Conservation (phyloP, 2,329 filamentous ascomycete genomes). For the Emmonsiellopsis sp. region DNA sequence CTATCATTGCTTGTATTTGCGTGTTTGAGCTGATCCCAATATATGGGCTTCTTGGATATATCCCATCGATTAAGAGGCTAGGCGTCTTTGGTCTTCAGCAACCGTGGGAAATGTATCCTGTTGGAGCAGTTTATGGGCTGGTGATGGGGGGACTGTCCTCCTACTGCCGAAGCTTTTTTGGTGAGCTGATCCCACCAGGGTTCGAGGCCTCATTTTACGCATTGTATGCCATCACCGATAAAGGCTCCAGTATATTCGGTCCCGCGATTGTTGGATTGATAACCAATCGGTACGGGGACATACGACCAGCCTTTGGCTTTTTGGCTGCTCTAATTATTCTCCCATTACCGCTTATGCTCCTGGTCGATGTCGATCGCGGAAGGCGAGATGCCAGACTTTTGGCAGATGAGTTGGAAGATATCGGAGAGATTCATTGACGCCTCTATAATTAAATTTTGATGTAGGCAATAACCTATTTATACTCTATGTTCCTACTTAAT, state of each 20-base stretch:
- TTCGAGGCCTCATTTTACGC: slow-evolving; percentile 95
- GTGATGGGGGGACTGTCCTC: slow-evolving; percentile 87
- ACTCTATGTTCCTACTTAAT: not conserved
- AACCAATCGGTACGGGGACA: slow-evolving; percentile 72
- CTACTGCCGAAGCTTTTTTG: slow-evolving; percentile 87
- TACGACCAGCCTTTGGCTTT: slow-evolving; percentile 85
- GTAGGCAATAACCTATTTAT: not conserved
- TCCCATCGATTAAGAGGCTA: slow-evolving; percentile 65
- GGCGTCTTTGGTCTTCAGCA: slow-evolving; percentile 81
- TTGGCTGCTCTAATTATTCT: slow-evolving; percentile 73
- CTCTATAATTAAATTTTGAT: not conserved
- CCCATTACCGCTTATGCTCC: slow-evolving; percentile 73
- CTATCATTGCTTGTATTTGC: slow-evolving; percentile 81
- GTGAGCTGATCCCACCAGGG: slow-evolving; percentile 86
- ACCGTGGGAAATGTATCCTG: slow-evolving; percentile 91
- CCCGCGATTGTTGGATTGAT: slow-evolving; percentile 89
- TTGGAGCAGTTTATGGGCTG: slow-evolving; percentile 84
- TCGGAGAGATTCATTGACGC: too few species aligned
- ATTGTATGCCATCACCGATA: slow-evolving; percentile 94
- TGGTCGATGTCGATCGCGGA: slow-evolving; percentile 75
- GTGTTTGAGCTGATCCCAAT: slow-evolving; percentile 88
- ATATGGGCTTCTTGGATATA: slow-evolving; percentile 80
- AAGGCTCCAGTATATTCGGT: slow-evolving; percentile 87
- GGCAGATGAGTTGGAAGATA: slow-evolving; percentile 41
- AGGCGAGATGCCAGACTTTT: slow-evolving; percentile 58